Conservation (phyloP, 495 filamentous ascomycete genomes). For the Penicillium steckii region DNA sequence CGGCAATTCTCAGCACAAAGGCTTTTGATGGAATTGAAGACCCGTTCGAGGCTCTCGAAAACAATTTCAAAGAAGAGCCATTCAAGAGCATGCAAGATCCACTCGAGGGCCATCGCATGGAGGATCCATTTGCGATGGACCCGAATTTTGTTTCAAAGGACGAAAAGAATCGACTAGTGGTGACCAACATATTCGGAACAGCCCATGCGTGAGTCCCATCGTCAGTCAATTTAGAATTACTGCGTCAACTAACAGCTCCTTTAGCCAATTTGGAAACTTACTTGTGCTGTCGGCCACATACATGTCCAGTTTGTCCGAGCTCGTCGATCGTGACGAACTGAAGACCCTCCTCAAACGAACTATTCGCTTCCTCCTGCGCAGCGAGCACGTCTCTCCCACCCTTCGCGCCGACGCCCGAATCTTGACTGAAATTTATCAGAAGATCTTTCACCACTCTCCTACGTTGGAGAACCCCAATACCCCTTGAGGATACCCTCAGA, state of each 20-base stretch:
- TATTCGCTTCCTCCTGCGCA: slow-evolving; percentile 64
- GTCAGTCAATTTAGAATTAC: background rate
- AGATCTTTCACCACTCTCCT: slow-evolving; percentile 40
- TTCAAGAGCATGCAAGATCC: background rate
- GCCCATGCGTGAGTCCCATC: slow-evolving; percentile 94
- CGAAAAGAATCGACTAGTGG: slow-evolving; percentile 57
- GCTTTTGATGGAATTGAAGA: slow-evolving; percentile 73
- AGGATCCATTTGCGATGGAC: background rate
- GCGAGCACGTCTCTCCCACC: slow-evolving; percentile 63
- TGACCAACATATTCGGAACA: slow-evolving; percentile 94
- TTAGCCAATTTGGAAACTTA: slow-evolving; percentile 95
- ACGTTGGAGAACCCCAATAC: slow-evolving; percentile 4
- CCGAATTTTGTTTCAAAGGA: background rate
- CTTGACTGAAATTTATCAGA: slow-evolving; percentile 57
- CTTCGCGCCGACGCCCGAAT: slow-evolving; percentile 67
- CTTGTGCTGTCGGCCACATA: slow-evolving; percentile 81
- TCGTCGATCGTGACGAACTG: slow-evolving; percentile 52
- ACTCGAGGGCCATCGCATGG: background rate
- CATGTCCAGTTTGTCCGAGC: slow-evolving; percentile 52
- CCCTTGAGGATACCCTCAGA: background rate
- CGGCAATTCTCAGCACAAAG: slow-evolving; percentile 78
- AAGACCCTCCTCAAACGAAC: slow-evolving; percentile 56
- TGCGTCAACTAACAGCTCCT: background rate
- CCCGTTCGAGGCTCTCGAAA: background rate
- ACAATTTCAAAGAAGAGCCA: background rate